A percentile compares a stretch with the other conserved stretches of the same genome.
Conservation (phyloP, 2,329 filamentous ascomycete genomes). For the Aspergillus neoniger region DNA sequence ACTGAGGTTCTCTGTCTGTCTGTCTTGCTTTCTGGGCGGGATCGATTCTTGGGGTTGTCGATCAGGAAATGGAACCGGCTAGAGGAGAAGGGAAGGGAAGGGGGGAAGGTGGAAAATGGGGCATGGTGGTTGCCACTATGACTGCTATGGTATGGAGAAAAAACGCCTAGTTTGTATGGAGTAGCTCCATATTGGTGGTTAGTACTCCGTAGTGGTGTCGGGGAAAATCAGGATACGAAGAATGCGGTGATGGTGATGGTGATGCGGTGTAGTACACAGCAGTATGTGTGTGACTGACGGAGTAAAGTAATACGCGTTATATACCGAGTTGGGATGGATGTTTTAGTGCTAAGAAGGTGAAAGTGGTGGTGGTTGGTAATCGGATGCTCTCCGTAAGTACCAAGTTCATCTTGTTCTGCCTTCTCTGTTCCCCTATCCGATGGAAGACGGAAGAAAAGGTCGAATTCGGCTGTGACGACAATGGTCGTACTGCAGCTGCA, state of each 20-base stretch:
- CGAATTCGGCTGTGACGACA: not conserved
- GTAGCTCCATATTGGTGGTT: not conserved
- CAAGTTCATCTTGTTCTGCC: not conserved
- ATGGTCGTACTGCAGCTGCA: not conserved
- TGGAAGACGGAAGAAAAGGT: not conserved
- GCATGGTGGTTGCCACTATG: not conserved
- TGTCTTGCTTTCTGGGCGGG: not conserved
- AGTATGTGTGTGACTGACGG: not conserved
- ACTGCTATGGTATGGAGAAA: not conserved
- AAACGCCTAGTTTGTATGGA: not conserved
- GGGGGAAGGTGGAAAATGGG: not conserved
- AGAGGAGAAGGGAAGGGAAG: not conserved
- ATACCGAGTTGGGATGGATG: not conserved
- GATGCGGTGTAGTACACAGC: not conserved
- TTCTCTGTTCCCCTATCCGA: not conserved
- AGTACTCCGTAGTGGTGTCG: not conserved
- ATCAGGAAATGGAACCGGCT: not conserved
- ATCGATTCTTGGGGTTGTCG: slow-evolving; percentile 3
- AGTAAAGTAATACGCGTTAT: not conserved
- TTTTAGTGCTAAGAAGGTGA: not conserved
- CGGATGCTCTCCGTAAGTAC: not conserved
- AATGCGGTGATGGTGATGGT: not conserved
- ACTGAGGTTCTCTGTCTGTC: too few species aligned
- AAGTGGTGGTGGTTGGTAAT: not conserved
- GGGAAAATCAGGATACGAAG: not conserved